phyloP scores from a whole-genome alignment of 179 eudicot genomes.

The Patellifolia procumbens region DNA sequence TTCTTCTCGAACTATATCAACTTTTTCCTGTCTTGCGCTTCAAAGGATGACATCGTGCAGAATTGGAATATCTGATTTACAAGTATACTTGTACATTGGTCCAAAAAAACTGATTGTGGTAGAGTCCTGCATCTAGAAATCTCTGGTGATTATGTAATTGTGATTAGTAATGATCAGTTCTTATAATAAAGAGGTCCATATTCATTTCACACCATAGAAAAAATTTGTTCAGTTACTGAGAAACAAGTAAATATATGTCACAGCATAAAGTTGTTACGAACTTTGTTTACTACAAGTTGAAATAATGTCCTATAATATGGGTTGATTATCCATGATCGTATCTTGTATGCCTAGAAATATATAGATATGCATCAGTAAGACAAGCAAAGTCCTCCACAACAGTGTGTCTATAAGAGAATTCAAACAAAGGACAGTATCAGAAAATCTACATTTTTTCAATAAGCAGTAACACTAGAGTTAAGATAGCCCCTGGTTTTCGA shows the following conservation, averaged over 20 bases:
- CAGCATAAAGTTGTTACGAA: neutral
- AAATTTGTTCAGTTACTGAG: neutral
- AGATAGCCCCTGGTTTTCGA: neutral
- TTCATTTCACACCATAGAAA: neutral
- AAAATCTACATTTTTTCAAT: neutral
- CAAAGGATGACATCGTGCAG: too few species aligned
- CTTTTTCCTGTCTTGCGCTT: too few species aligned
- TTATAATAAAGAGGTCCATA: too few species aligned
- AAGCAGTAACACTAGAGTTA: slow-evolving; percentile 1
- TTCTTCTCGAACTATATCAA: too few species aligned
- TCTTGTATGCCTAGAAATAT: neutral
- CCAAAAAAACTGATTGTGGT: neutral
- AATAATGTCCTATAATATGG: neutral
- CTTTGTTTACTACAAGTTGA: neutral
- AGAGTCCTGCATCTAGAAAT: neutral
- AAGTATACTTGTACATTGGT: neutral
- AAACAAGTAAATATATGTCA: neutral
- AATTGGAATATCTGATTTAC: too few species aligned
- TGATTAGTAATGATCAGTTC: neutral
- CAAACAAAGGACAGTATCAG: neutral
- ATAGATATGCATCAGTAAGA: neutral
- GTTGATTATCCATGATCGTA: neutral
- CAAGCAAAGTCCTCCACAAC: neutral
- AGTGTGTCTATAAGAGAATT: neutral
- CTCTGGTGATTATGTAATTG: neutral